These are phyloP conservation scores for Coccomyxa sp. DNA, from an alignment of 139 green algal species.

Conservation along the genomic window DNA sequence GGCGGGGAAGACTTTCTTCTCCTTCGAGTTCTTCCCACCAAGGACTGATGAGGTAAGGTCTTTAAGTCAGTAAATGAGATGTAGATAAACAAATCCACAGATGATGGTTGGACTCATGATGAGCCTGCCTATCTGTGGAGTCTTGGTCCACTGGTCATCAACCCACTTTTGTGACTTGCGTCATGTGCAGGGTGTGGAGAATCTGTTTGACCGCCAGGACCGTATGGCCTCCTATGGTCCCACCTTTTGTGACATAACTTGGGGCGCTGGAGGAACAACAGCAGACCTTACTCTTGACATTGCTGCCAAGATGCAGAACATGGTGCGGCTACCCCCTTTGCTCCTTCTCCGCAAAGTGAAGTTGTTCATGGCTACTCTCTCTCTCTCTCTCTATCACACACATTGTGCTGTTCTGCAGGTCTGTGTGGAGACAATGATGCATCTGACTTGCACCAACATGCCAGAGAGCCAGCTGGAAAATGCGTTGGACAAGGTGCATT, in stretches of 20 bases:
- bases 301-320: conserved; percentile 90
- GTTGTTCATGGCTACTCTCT: too few relatives aligned
- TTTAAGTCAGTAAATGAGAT: too few relatives aligned
- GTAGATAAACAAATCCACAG: neutral
- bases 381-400: neutral
- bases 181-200: conserved; percentile 76
- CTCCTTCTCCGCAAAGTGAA: too few relatives aligned
- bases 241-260: conserved; percentile 97
- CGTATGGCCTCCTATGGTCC: conserved; percentile 80
- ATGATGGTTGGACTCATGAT: neutral
- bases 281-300: conserved; percentile 95
- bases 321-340: conserved; percentile 39
- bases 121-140: neutral
- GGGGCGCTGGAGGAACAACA: conserved; percentile 93
- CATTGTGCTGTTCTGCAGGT: conserved; percentile 51
- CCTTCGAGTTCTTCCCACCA: conserved; percentile 97
- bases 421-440: conserved; percentile 97
- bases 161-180: neutral
- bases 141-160: neutral
- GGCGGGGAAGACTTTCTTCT: conserved; percentile 79
- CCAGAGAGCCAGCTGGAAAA: conserved; percentile 78
- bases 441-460: conserved; percentile 99
- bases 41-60: conserved; percentile 78
- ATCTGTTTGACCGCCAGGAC: conserved; percentile 87
- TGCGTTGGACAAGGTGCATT: conserved; percentile 68